phyloP scores from a whole-genome alignment of 805 yeast species.

The Wickerhamiella kurtzmanii region DNA sequence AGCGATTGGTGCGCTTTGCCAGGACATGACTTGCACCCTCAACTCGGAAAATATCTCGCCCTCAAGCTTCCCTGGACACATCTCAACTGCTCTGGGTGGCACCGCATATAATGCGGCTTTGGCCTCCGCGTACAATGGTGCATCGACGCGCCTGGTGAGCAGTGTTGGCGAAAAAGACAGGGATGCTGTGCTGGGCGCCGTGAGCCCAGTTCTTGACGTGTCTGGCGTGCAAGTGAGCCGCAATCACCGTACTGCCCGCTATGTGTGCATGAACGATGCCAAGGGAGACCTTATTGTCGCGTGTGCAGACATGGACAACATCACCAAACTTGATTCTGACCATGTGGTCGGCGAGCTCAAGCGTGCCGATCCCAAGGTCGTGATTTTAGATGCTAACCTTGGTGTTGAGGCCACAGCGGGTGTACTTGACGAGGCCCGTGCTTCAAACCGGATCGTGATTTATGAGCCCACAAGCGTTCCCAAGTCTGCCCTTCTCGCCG shows the following conservation, averaged over 20 bases:
- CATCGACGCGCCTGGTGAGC: conserved; percentile 22
- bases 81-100: conserved; percentile 56
- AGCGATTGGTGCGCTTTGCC: conserved; percentile 63
- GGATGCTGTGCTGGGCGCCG: conserved; percentile 14
- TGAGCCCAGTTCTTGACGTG: conserved; percentile 19
- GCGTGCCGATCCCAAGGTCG: conserved; percentile 32
- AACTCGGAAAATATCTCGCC: conserved; percentile 23
- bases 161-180: conserved; percentile 29
- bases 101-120: conserved; percentile 68
- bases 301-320: conserved; percentile 71
- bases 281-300: conserved; percentile 59
- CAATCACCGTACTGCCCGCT: conserved; percentile 46
- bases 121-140: conserved; percentile 34
- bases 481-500: conserved; percentile 41
- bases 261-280: conserved; percentile 50
- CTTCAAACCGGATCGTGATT: conserved; percentile 22
- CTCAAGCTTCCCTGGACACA: conserved; percentile 61
- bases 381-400: conserved; percentile 60
- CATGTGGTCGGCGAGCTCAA: conserved; percentile 33
- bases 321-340: conserved; percentile 35
- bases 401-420: conserved; percentile 31
- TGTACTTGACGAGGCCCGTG: conserved; percentile 25
- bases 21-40: conserved; percentile 52
- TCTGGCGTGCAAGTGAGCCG: conserved; percentile 30
- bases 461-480: conserved; percentile 69